Conservation (phyloP, 2,329 filamentous ascomycete genomes). For the Knufia fluminis region DNA sequence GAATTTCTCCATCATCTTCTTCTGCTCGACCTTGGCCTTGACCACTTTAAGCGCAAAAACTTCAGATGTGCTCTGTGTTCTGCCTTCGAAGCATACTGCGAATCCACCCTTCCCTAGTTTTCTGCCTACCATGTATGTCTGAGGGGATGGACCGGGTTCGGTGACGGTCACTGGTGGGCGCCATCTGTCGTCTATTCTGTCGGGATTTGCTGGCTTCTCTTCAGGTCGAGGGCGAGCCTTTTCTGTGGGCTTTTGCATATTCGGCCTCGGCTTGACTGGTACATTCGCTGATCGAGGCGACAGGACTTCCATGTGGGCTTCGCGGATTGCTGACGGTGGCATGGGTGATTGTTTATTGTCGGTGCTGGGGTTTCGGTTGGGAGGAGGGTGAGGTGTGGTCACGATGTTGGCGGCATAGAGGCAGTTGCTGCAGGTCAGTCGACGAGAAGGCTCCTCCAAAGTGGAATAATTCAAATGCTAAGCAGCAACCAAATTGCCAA, state of each 20-base stretch:
- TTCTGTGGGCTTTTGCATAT: constrained; percentile 26
- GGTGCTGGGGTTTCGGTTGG: neutral
- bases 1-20: constrained; percentile 51
- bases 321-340: neutral
- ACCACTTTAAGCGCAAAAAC: constrained; percentile 44
- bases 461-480: neutral
- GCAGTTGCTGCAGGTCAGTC: too few species aligned
- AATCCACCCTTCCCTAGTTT: constrained; percentile 44
- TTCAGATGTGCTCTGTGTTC: constrained; percentile 33
- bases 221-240: constrained; percentile 16
- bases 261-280: constrained; percentile 33
- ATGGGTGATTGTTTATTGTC: neutral
- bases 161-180: constrained; percentile 36
- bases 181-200: constrained; percentile 32
- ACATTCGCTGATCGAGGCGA: constrained; percentile 42
- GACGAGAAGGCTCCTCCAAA: too few species aligned
- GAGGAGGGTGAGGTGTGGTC: neutral
- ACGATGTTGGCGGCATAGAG: neutral
- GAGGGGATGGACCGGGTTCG: constrained; percentile 37
- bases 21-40: constrained; percentile 40
- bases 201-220: constrained; percentile 28
- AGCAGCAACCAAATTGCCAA: neutral
- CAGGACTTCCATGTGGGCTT: constrained; percentile 36
- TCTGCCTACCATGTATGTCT: constrained; percentile 37
- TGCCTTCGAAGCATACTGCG: constrained; percentile 42